Base-by-base conservation (phyloP, 257 asterid species). In the Fraxinus americana region DNA sequence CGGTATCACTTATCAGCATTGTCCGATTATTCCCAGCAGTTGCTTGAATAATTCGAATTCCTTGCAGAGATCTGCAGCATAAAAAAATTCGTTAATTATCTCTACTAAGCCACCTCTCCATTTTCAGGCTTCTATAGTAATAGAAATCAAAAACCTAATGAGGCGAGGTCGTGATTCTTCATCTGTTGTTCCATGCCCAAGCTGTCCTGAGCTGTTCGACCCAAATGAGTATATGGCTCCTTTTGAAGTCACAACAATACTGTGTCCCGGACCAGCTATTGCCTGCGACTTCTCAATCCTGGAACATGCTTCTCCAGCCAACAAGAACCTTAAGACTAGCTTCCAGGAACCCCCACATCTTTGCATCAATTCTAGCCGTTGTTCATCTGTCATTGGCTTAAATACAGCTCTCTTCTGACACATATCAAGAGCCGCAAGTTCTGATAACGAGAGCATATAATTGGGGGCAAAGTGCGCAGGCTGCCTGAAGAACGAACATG, bases 341-440 rank as follows among this genome's bases (percentile, higher is more conserved):
- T 96, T 96, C 99, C 99, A 96, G 1, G 98, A 91, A 63, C 97
- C 98, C 75, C 99, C 98, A 36, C 98, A 93, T 80, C 79, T 87
- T 80, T 79, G 86, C 88, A 94, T 96, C 82, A 96, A 82, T 30
- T 77, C 79, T 81, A 85, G 86, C 3, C 83, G 83, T 77, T 96
- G 87, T 43, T 88, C 95, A 13, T 81, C 70, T 2, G 88, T 89
- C 99, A 96, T 89, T 16, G 97, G 97, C 83, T 90, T 92, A 85
- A 96, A 96, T 66, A 92, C 83, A 75, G 97, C 98, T 76, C 99
- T 92, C 83, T 89, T 88, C 77, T 82, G 94, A 89, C 99, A 96
- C 98, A 96, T 90, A 81, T 96, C 98, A 12, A 94, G 92, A 81
- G 99, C 99, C 0, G 99, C 99, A 54, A 96, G 96, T 94, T 96